Conservation (phyloP, 352 stramenopile genomes). For the Thalassiosira oceanica region DNA sequence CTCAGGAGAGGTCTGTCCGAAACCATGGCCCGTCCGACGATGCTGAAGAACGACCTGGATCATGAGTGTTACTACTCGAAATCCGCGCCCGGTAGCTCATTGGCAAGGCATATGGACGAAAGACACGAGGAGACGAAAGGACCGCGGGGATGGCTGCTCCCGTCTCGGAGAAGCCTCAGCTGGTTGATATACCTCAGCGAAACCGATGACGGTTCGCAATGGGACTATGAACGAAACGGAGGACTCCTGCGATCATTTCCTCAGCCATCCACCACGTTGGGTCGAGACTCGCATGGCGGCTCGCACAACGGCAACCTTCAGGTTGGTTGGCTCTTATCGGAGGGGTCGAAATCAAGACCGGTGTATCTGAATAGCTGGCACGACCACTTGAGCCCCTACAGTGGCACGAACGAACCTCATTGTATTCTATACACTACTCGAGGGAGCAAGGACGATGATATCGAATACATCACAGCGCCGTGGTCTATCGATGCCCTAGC, state of each 20-base stretch:
- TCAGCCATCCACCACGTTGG: not conserved
- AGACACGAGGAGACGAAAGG: conserved; percentile 30
- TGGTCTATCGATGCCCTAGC: conserved; percentile 6
- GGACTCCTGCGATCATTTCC: conserved; percentile 4
- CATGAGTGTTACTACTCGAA: conserved; percentile 56
- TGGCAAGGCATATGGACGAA: conserved; percentile 21
- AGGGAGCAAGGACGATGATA: not conserved
- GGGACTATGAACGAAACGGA: conserved; percentile 4
- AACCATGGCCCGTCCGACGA: conserved; percentile 33
- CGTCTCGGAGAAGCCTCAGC: conserved; percentile 5
- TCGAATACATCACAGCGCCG: conserved; percentile 2
- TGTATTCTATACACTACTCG: conserved; percentile 25
- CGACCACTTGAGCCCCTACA: conserved; percentile 2
- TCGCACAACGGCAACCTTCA: conserved; percentile 18
- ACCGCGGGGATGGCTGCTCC: conserved; percentile 15
- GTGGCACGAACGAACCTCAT: conserved; percentile 3
- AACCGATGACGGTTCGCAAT: not conserved
- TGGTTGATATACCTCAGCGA: conserved; percentile 33
- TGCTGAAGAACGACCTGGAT: conserved; percentile 19
- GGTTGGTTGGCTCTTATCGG: conserved; percentile 20
- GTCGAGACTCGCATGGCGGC: too few relatives aligned
- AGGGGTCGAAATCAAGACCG: not conserved
- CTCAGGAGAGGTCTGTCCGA: conserved; percentile 14
- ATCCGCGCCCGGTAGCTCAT: conserved; percentile 11
- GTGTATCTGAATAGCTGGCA: conserved; percentile 29